Conservation (phyloP, 495 filamentous ascomycete species). For the Lasiosphaeris hirsuta region DNA sequence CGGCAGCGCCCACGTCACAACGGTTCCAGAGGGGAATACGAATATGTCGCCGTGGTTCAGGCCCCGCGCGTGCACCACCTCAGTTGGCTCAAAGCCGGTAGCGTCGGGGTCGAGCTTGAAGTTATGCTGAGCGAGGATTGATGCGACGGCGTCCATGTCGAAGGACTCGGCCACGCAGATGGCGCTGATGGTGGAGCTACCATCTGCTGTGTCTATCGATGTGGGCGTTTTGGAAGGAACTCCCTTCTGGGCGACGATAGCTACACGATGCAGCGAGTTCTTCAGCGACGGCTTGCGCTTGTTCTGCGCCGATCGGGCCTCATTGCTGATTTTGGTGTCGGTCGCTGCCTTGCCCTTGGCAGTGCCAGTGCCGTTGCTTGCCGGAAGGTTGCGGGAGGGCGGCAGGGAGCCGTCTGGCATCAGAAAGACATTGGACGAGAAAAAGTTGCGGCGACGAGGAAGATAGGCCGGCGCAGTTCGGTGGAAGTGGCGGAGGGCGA, state of each 20-base stretch:
- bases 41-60: slow-evolving; percentile 77
- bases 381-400: neutral
- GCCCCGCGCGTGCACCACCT: slow-evolving; percentile 56
- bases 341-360: slow-evolving; percentile 4
- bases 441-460: slow-evolving; percentile 39
- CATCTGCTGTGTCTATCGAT: slow-evolving; percentile 16
- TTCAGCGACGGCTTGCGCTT: slow-evolving; percentile 45
- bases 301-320: slow-evolving; percentile 20
- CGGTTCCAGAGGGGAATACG: slow-evolving; percentile 94
- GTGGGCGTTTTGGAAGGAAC: slow-evolving; percentile 16
- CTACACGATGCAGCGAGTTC: slow-evolving; percentile 43
- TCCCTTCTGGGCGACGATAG: slow-evolving; percentile 40
- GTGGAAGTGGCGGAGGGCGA: slow-evolving; percentile 26
- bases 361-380: slow-evolving; percentile 4
- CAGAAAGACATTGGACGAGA: slow-evolving; percentile 39
- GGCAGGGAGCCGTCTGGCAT: slow-evolving; percentile 25
- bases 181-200: slow-evolving; percentile 65
- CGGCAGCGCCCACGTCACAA: slow-evolving; percentile 85
- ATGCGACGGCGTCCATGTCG: slow-evolving; percentile 67
- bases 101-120: slow-evolving; percentile 61
- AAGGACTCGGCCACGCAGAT: slow-evolving; percentile 86
- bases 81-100: slow-evolving; percentile 56
- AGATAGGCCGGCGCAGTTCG: slow-evolving; percentile 18
- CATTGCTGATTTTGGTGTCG: slow-evolving; percentile 6
- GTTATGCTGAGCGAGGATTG: slow-evolving; percentile 67